Percentiles rank a stretch among this genome's conserved stretches.
phyloP scores from a whole-genome alignment of 306 rosid species.

The Mucuna pruriens region DNA sequence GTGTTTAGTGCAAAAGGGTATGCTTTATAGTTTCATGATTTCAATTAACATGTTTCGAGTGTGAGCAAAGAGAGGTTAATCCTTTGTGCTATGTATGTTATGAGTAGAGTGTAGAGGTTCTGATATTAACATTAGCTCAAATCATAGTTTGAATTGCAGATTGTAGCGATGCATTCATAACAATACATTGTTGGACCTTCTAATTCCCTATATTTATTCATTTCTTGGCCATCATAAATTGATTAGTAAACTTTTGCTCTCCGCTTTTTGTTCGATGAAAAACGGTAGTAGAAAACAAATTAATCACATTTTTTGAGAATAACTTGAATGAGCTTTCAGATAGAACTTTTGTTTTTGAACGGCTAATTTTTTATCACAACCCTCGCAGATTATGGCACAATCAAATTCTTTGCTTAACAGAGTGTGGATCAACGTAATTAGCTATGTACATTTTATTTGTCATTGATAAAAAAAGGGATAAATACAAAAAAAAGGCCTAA shows the following conservation, averaged over 20 bases:
- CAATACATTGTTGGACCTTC: conserved; percentile 9
- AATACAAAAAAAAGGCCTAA: not conserved
- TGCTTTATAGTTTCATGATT: not conserved
- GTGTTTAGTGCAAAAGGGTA: conserved; percentile 24
- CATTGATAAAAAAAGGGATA: not conserved
- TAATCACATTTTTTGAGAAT: not conserved
- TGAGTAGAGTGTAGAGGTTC: conserved; percentile 20
- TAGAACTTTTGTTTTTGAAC: not conserved
- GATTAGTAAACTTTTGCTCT: not conserved
- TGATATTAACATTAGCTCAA: not conserved
- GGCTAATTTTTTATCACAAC: not conserved
- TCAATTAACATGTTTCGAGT: conserved; percentile 31
- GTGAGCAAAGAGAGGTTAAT: not conserved
- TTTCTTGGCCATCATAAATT: not conserved
- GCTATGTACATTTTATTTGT: not conserved
- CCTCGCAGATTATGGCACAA: not conserved
- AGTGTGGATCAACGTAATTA: not conserved
- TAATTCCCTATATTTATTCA: not conserved
- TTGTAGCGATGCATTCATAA: not conserved
- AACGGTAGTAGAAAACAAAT: not conserved
- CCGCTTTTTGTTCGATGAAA: not conserved
- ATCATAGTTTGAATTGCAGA: conserved; percentile 30
- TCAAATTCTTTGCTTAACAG: not conserved
- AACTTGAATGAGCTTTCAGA: not conserved
- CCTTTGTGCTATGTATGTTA: not conserved